phyloP scores from a whole-genome alignment of 2,329 filamentous ascomycete species.

The Claviceps sp. region DNA sequence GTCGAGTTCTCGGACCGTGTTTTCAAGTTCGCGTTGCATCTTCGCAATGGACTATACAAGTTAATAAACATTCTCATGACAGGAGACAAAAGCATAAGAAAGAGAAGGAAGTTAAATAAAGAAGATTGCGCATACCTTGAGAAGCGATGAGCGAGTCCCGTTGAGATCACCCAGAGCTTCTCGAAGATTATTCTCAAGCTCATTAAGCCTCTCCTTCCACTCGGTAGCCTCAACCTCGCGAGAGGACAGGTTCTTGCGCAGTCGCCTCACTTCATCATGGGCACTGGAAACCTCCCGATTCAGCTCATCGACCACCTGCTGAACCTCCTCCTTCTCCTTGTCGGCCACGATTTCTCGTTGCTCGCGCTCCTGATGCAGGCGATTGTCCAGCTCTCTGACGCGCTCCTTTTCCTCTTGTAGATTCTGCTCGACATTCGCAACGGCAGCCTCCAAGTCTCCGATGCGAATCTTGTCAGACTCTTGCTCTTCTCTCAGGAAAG shows the following conservation, averaged over 20 bases:
- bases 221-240: slow-evolving; percentile 80
- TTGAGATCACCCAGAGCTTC: slow-evolving; percentile 79
- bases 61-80: neutral
- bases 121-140: slow-evolving; percentile 44
- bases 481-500: slow-evolving; percentile 91
- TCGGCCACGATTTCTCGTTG: slow-evolving; percentile 79
- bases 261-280: slow-evolving; percentile 72
- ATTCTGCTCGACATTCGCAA: slow-evolving; percentile 65
- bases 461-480: slow-evolving; percentile 97
- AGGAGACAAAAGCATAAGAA: neutral
- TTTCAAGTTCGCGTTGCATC: slow-evolving; percentile 76
- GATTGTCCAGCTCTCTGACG: slow-evolving; percentile 55
- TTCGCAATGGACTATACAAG: slow-evolving; percentile 59
- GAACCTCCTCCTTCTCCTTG: slow-evolving; percentile 87
- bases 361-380: slow-evolving; percentile 66
- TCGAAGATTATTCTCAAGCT: slow-evolving; percentile 78
- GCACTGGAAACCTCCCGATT: slow-evolving; percentile 69
- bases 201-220: slow-evolving; percentile 82
- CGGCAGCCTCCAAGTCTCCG: slow-evolving; percentile 73
- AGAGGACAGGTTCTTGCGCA: slow-evolving; percentile 71
- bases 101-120: neutral
- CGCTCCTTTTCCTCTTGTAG: slow-evolving; percentile 79
- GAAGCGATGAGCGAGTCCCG: slow-evolving; percentile 70
- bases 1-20: slow-evolving; percentile 71
- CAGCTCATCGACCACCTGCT: slow-evolving; percentile 84